Evolutionary conservation across 2,329 filamentous ascomycete genomes (phyloP).

Genomic region (Atkinsonella texensis): DNA sequence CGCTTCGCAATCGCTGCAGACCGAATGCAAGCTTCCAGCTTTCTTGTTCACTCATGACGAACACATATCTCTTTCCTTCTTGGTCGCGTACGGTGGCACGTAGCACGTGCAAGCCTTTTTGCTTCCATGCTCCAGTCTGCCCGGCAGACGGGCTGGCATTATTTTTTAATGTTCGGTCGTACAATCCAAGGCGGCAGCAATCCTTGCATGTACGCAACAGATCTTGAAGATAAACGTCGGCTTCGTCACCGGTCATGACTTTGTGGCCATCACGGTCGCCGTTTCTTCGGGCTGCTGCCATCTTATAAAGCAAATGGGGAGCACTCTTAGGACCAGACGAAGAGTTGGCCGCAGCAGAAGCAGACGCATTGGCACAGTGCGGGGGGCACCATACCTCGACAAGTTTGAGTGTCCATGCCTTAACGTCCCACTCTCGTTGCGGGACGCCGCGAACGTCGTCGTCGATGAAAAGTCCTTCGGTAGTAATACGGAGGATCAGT

Average conservation of each 20-base stretch:
- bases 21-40: slow-evolving; percentile 56
- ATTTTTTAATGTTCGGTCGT: slow-evolving; percentile 31
- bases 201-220: slow-evolving; percentile 53
- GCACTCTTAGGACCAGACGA: slow-evolving; percentile 25
- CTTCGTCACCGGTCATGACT: slow-evolving; percentile 49
- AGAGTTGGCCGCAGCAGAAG: slow-evolving; percentile 27
- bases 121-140: slow-evolving; percentile 42
- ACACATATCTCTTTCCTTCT: slow-evolving; percentile 54
- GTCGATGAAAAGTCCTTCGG: slow-evolving; percentile 92
- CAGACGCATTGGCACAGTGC: slow-evolving; percentile 41
- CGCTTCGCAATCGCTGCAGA: slow-evolving; percentile 46
- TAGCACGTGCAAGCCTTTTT: slow-evolving; percentile 47
- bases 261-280: slow-evolving; percentile 37
- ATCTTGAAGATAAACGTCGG: slow-evolving; percentile 50
- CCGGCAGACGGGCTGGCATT: slow-evolving; percentile 28
- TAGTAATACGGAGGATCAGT: slow-evolving; percentile 80
- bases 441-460: slow-evolving; percentile 83
- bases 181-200: slow-evolving; percentile 44
- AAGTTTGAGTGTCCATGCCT: slow-evolving; percentile 91
- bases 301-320: slow-evolving; percentile 34
- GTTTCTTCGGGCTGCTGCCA: slow-evolving; percentile 33
- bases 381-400: slow-evolving; percentile 78
- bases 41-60: slow-evolving; percentile 52
- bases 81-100: slow-evolving; percentile 53
- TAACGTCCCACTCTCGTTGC: slow-evolving; percentile 98